phyloP scores from a whole-genome alignment of 106 monocot genomes.

The Allium cepa region DNA sequence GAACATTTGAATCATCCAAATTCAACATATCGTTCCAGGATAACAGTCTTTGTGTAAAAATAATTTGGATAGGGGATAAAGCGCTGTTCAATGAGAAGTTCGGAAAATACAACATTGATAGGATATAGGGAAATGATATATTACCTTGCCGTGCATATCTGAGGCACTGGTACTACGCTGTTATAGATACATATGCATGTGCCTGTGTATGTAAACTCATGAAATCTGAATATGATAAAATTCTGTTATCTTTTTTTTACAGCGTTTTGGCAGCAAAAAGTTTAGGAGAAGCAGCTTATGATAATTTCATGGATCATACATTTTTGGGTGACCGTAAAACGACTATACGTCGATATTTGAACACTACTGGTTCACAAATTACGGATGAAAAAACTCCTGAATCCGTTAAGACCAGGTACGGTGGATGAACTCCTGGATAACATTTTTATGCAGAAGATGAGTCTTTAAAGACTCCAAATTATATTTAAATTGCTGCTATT shows the following conservation, averaged over 20 bases:
- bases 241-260: not conserved
- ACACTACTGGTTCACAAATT: not conserved
- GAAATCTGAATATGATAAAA: too few species aligned
- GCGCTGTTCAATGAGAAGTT: constrained; percentile 62
- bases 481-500: too few species aligned
- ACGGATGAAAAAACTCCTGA: constrained; percentile 24
- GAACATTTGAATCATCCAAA: too few species aligned
- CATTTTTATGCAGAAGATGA: too few species aligned
- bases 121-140: constrained; percentile 89
- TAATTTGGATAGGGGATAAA: constrained; percentile 33
- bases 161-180: constrained; percentile 62
- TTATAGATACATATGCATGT: too few species aligned
- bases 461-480: too few species aligned
- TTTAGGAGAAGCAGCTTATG: constrained; percentile 50
- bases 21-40: too few species aligned
- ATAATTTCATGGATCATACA: constrained; percentile 82
- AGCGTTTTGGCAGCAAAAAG: constrained; percentile 85
- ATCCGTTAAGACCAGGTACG: constrained; percentile 60
- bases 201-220: too few species aligned
- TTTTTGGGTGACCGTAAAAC: constrained; percentile 44
- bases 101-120: constrained; percentile 78
- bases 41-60: too few species aligned
- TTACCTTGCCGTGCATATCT: constrained; percentile 90
- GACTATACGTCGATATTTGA: not conserved
- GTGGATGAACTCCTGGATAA: constrained; percentile 31